Evolutionary conservation across 2,329 filamentous ascomycete species (phyloP), one percentile per base, ranked within the genome.

Genomic region (Cladosporium colombiae): DNA sequence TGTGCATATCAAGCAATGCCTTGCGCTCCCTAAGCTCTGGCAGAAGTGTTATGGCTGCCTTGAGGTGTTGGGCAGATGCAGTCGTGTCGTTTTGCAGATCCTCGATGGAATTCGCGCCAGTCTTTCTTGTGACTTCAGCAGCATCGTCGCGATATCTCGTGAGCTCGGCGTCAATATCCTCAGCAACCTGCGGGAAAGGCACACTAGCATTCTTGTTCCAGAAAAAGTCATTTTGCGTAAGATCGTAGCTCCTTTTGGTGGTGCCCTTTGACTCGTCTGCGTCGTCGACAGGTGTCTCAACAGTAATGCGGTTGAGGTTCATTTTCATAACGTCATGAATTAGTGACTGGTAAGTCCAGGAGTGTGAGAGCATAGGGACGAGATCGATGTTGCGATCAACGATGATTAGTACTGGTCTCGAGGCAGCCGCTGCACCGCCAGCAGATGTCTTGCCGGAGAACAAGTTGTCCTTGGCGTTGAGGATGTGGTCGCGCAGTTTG

Each of bases 281-380:
- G 69, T 96, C 91, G 68, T 98, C 93, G 10, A 89, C 82, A 5
- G 91, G 89, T 0, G 90, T 88, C 75, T 97, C 92, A 53, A 99
- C 91, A 0, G 92, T 97, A 71, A 99, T 98, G 40, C 94, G 90
- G 77, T 98, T 99, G 46, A 97, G 85, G 74, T 91, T 88, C 88
- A 92, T 91, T 61, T 88, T 86, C 52, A 92, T 82, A 5, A 92
- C 89, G 77, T 92, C 88, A 69, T 89, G 91, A 18, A 96, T 91
- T 13, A 97, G 82, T 8, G 91, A 95, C 77, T 96, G 93, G 73
- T 96, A 90, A 4, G 88, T 93, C 91, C 91, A 93, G 1, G 93
- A 97, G 79, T 99, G 95, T 16, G 94, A 97, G n/a, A 99, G 85
- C 95, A 99, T 98, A 2, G 95, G 93, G 69, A 97, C 92, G 62